Base-by-base conservation (phyloP, 1,139 yeast genomes). In the Saccharomycopsis hybrid region DNA sequence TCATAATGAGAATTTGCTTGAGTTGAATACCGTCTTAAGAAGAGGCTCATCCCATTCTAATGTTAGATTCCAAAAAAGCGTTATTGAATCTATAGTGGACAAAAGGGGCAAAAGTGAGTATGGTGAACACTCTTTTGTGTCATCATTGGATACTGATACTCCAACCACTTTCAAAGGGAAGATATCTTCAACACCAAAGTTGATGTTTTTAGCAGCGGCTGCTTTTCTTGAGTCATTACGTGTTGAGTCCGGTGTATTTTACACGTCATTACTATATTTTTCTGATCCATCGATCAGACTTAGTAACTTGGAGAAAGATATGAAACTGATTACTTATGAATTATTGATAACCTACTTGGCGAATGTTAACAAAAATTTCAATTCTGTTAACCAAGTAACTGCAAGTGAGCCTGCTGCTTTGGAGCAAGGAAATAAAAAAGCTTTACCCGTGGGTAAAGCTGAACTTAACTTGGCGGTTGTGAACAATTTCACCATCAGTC, bases 1-100 rank as follows among this genome's bases (percentile, higher is more conserved):
- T 62, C 81, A 90, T 61, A 84, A 92, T 27, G 98, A 92, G 63
- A 86, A 95, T 30, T 88, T 96, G 3, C 74, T 92, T 57, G 97
- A 94, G 60, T 76, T 92, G 68, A 92, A 92, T 62, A 85, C 96
- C 1, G 89, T 94, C 37, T 74, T 94, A 54, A 79, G 96, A 62
- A 77, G 97, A 57, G 96, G 96, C 3, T 83, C 96, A 0, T 85
- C 96, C 0, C 85, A 85, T 60, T 83, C 82, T 54, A 86, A 86
- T 54, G 83, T 85, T 45, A 85, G 82, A 63, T 80, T 82, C 54
- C 96, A 88, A 63, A 80, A 79, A 55, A 82, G 76, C 47, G 74
- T 78, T 40, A 64, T 77, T 49, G 78, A 76, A n/a, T 9, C 45
- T 5, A 38, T 50, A n/a, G n/a, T 38, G 35, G 73, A 71, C 41